A percentile compares a stretch with the other conserved stretches of the same genome.
phyloP scores from a whole-genome alignment of 768 basidiomycete species.

The Lactarius tabidus region DNA sequence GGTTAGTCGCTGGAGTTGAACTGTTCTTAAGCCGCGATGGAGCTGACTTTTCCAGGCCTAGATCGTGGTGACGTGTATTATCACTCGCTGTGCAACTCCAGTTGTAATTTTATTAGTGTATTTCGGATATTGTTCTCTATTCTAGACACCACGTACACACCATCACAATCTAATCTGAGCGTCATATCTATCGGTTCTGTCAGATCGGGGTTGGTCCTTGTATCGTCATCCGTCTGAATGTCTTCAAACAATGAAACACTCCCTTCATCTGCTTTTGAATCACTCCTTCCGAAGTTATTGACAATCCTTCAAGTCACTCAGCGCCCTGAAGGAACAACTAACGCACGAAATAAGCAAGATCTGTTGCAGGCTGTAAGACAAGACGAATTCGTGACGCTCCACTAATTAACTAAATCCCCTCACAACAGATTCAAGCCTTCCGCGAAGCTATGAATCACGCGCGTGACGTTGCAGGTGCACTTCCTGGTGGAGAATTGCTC shows the following conservation, averaged over 20 bases:
- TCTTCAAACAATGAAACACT: slow-evolving; percentile 4
- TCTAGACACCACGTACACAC: background rate
- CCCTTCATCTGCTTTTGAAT: slow-evolving; percentile 43
- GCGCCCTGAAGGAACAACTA: slow-evolving; percentile 48
- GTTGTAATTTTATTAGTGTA: slow-evolving; percentile 22
- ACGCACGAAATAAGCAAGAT: slow-evolving; percentile 58
- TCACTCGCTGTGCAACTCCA: slow-evolving; percentile 5
- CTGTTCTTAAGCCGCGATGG: background rate
- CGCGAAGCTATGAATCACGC: slow-evolving; percentile 55
- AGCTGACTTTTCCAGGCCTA: slow-evolving; percentile 19
- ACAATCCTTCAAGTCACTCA: slow-evolving; percentile 58
- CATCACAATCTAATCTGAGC: slow-evolving; percentile 15
- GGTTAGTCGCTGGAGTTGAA: slow-evolving; percentile 14
- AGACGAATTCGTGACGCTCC: slow-evolving; percentile 24
- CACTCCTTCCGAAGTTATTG: slow-evolving; percentile 56
- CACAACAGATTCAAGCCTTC: slow-evolving; percentile 65
- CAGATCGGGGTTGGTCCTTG: background rate
- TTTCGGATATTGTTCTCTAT: slow-evolving; percentile 10
- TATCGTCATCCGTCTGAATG: background rate
- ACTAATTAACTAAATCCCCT: background rate
- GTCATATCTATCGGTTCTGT: background rate
- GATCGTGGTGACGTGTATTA: slow-evolving; percentile 18
- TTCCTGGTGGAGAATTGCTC: slow-evolving; percentile 71
- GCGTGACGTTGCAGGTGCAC: slow-evolving; percentile 49
- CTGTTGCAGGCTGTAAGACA: slow-evolving; percentile 56